Base-by-base conservation (phyloP, 1,284 basidiomycete species). In the Lignosus rhinocerotis region DNA sequence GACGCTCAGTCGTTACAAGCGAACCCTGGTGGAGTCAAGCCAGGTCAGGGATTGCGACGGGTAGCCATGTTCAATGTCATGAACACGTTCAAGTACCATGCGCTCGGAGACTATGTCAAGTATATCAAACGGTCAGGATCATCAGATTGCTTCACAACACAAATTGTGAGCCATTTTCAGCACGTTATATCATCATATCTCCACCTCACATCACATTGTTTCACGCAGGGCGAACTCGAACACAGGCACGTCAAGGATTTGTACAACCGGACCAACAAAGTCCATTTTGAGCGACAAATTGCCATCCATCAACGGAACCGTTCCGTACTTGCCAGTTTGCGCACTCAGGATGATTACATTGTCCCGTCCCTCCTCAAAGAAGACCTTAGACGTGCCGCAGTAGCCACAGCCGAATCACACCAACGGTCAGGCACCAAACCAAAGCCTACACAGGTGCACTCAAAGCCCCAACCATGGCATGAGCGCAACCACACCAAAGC, bases 141-240 rank as follows among this genome's bases (percentile, higher is more conserved):
- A 0, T 74, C 72, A 1, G 77, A 79, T 41, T 70, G 63, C 14
- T 74, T 69, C 32, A 67, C 68, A 0, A 75, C 72, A 0, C 70
- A 75, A 34, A 58, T 62, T 10, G 76, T 78, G 50, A 38, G 72
- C 19, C 1, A 38, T 41, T 14, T 1, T 17, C 10, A 1, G 32
- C 30, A 32, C n/a, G 6, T 42, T 16, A 17, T 19, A 46, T 8
- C 58, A 8, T 3, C 3, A 47, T 21, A 8, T 9, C 10, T 17
- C 10, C 10, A 6, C 10, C 41, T 19, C 41, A 6, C 25, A 11
- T 43, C 10, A 43, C 41, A 12, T 8, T 6, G 8, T 10, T 19
- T 12, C 43, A 76, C 25, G 4, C 4, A 25, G 73, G 69, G 71
- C 0, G 73, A 77, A 57, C 60, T 68, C 0, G 69, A 73, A 41